phyloP scores from a whole-genome alignment of 2,329 filamentous ascomycete species.

The Aspergillus luchuensis region DNA sequence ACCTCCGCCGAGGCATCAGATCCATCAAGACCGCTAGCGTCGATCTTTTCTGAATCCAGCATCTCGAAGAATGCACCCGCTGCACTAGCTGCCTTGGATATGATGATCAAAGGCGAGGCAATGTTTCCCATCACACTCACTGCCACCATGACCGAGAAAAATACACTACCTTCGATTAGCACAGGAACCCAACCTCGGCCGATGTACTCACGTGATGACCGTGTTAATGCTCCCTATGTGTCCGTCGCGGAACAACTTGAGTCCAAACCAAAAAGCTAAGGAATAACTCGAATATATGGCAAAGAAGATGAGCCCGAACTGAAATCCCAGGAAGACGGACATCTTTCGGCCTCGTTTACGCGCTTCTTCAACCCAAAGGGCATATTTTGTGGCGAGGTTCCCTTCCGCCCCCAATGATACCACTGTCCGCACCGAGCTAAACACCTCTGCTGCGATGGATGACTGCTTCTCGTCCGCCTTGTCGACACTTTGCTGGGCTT shows the following conservation, averaged over 20 bases:
- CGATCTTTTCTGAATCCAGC: conserved; percentile 30
- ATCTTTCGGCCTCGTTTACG: conserved; percentile 33
- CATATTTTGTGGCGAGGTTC: conserved; percentile 41
- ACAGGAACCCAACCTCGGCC: neutral
- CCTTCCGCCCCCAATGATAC: conserved; percentile 47
- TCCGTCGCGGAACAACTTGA: conserved; percentile 37
- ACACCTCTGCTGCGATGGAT: conserved; percentile 45
- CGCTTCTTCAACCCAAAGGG: conserved; percentile 40
- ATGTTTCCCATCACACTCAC: conserved; percentile 31
- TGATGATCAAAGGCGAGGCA: conserved; percentile 36
- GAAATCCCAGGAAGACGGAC: conserved; percentile 31
- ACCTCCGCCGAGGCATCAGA: conserved; percentile 54
- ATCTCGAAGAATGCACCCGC: conserved; percentile 36
- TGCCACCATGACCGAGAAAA: conserved; percentile 39
- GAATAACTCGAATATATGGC: conserved; percentile 41
- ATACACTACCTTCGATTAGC: conserved; percentile 27
- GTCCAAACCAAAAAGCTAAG: conserved; percentile 42
- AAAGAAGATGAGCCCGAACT: conserved; percentile 39
- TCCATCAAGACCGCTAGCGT: conserved; percentile 45
- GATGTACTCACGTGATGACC: conserved; percentile 36
- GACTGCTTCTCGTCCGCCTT: conserved; percentile 42
- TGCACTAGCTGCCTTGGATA: conserved; percentile 39
- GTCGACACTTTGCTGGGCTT: conserved; percentile 37
- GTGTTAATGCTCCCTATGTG: conserved; percentile 39
- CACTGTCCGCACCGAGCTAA: conserved; percentile 49